Base-by-base conservation (phyloP, 345 rosid genomes). In the Populus ilicifolia region DNA sequence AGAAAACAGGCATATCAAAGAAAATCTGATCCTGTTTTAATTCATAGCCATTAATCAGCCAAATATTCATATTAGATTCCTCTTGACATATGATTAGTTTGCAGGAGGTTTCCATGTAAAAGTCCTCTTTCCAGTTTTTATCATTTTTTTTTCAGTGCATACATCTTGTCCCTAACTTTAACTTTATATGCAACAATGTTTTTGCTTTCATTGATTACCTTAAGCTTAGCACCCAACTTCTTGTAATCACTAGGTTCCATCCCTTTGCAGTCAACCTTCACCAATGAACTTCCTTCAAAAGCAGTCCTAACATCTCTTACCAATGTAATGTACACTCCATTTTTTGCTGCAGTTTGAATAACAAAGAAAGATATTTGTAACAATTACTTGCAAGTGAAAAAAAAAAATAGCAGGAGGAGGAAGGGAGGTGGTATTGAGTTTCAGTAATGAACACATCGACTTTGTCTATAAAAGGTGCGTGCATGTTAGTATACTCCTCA, bases 151-250 rank as follows among this genome's bases (percentile, higher is more conserved):
- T 70, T 18, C 6, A 8, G 74, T 21, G 14, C 2, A 5, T 9
- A 5, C 21, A 2, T 74, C 77, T 74, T 62, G 27, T 62, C 36
- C 52, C 20, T 61, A 73, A 73, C 67, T 73, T 61, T 61, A 73
- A 73, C 67, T 73, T 61, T n/a, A 39, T 18, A 30, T 13, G 9
- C 56, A 41, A 61, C 13, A 61, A 61, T 39, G 30, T 13, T 56
- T 72, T 21, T 13, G 4, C 50, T 0, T 46, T 46, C 50, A 46
- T 46, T 46, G 50, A 73, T 43, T 65, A 92, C 97, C 97, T 89
- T 95, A 75, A 95, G 98, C 84, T 92, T 95, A 75, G 99, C 97
- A 76, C 98, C 98, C 75, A 95, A 79, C 80, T 93, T 95, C 89
- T 93, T 95, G 87, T 93, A 91, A 75, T 95, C 98, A 75, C 90